Conservation (phyloP, 225 moss, liverwort and hornwort species). For the Sphagnum tenellum region DNA sequence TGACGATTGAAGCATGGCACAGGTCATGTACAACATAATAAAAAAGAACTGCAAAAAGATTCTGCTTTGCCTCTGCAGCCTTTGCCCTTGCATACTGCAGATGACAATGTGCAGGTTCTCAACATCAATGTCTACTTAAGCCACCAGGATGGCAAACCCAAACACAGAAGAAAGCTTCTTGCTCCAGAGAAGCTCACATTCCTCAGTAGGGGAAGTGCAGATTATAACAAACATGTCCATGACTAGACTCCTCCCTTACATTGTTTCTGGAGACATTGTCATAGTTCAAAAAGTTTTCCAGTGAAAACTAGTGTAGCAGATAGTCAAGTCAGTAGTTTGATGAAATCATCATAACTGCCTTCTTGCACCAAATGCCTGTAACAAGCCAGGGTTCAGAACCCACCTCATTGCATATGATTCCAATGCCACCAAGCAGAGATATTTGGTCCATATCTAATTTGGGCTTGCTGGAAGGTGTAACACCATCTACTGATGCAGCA, state of each 20-base stretch:
- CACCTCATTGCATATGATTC: slow-evolving; percentile 90
- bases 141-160: too few species aligned
- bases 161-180: not conserved
- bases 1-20: slow-evolving; percentile 11
- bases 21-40: slow-evolving; percentile 67
- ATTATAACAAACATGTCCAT: too few species aligned
- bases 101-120: too few species aligned
- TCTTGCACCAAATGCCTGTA: too few species aligned
- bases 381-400: not conserved
- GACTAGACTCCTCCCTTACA: too few species aligned
- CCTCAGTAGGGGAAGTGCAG: too few species aligned
- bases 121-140: too few species aligned
- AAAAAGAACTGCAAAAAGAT: slow-evolving; percentile 84
- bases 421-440: slow-evolving; percentile 78
- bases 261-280: too few species aligned
- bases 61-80: slow-evolving; percentile 66
- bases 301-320: too few species aligned
- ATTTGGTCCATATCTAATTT: slow-evolving; percentile 76
- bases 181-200: too few species aligned
- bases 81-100: slow-evolving; percentile 86
- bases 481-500: slow-evolving; percentile 14
- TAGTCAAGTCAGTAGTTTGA: slow-evolving; percentile 5
- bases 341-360: too few species aligned
- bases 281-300: too few species aligned
- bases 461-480: slow-evolving; percentile 26